Evolutionary conservation across 805 yeast species (phyloP).

Genomic region (Wickerhamiella alocasiicola): DNA sequence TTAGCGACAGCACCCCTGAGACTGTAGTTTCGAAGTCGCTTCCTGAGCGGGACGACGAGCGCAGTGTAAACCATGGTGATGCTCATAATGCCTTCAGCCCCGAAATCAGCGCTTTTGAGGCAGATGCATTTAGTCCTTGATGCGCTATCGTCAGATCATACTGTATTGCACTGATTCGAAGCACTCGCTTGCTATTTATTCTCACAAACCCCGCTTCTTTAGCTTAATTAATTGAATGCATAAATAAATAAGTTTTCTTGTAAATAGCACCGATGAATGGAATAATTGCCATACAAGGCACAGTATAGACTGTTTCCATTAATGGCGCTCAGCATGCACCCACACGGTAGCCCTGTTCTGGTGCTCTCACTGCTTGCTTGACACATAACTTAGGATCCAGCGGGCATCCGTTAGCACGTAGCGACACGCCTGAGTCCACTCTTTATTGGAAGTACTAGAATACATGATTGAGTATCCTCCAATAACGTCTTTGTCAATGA

Average conservation of each 20-base stretch:
- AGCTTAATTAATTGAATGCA: neutral
- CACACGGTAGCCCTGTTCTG: neutral
- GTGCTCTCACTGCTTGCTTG: neutral
- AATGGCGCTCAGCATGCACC: too few species aligned
- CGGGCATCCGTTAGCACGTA: conserved; percentile 65
- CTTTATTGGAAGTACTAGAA: conserved; percentile 48
- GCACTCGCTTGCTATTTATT: too few species aligned
- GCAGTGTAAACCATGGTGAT: too few species aligned
- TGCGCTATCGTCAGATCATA: too few species aligned
- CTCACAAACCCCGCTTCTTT: too few species aligned
- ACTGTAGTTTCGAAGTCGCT: neutral
- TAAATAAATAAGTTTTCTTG: neutral
- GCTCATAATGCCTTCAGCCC: neutral
- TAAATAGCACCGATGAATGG: too few species aligned
- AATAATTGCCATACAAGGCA: too few species aligned
- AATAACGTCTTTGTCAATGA: conserved; percentile 55
- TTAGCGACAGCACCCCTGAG: neutral
- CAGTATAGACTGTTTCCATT: too few species aligned
- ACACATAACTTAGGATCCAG: conserved; percentile 65
- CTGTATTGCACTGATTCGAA: too few species aligned
- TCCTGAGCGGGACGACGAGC: too few species aligned
- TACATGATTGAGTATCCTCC: conserved; percentile 68
- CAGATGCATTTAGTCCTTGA: too few species aligned
- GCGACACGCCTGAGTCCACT: conserved; percentile 87
- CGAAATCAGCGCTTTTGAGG: conserved; percentile 6